Base-by-base conservation (phyloP, 2,329 filamentous ascomycete genomes). In the Catunica adiposa region DNA sequence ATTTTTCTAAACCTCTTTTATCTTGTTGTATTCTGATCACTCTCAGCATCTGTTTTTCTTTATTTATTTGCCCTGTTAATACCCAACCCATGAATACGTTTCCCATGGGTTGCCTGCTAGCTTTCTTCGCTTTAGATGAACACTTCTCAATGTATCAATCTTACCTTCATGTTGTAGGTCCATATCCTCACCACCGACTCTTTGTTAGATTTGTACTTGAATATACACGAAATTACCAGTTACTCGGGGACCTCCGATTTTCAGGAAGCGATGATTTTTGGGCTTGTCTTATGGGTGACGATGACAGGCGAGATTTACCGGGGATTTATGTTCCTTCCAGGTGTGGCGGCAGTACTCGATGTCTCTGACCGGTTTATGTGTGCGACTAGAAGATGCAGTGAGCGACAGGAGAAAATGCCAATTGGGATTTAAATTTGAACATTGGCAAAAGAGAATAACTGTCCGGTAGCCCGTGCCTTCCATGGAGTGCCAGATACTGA, bases 51-150 rank as follows among this genome's bases (percentile, higher is more conserved):
- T 11, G 5, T 5, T 34, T 34, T 34, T 5, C 29, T 51, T 38
- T 58, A 42, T 50, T 42, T 53, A 26, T 17, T 54, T 40, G 38
- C 50, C n/a, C 38, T 31, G 31, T n/a, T n/a, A n/a, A n/a, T n/a
- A n/a, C n/a, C n/a, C n/a, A 53, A 17, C n/a, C 37, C 25, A 22
- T 29, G 52, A 11, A 20, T 44, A 44, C 20, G 40, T 44, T 17
- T 44, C n/a, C 3, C 40, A 44, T 44, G 40, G 11, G 40, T 17
- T 17, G 40, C 17, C n/a, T 42, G 4, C 38, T 44, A n/a, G 37
- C 11, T 14, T n/a, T 38, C n/a, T 38, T 37, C n/a, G 3, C n/a
- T 14, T n/a, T 38, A 38, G 11, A 38, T n/a, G 11, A 38, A 22
- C n/a, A 44, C 20, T 22, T n/a, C 15, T 44, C 8, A n/a, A 11